phyloP scores from a whole-genome alignment of 805 yeast genomes.

The Dipodascus albidus region DNA sequence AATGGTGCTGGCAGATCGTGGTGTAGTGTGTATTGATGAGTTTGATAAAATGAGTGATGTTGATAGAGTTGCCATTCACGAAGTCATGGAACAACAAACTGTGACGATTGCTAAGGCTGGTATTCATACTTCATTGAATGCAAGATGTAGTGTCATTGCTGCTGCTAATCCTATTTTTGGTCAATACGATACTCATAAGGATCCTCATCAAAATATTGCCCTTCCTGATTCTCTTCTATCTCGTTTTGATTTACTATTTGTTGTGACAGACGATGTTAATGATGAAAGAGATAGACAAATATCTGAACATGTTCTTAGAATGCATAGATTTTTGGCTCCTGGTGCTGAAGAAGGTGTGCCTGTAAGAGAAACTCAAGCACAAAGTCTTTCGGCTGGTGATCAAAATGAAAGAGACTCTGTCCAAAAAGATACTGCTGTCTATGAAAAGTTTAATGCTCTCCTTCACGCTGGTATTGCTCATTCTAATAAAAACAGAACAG shows the following conservation, averaged over 20 bases:
- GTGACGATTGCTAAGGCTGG: slow-evolving; percentile 98
- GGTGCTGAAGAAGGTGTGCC: slow-evolving; percentile 93
- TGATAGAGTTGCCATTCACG: slow-evolving; percentile 97
- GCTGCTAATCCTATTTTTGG: slow-evolving; percentile 98
- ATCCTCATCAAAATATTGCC: slow-evolving; percentile 94
- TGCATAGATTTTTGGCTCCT: slow-evolving; percentile 81
- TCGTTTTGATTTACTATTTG: slow-evolving; percentile 90
- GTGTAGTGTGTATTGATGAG: slow-evolving; percentile 96
- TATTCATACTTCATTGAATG: slow-evolving; percentile 90
- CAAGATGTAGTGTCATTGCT: slow-evolving; percentile 92
- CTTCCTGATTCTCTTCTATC: slow-evolving; percentile 92
- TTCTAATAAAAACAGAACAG: slow-evolving; percentile 26
- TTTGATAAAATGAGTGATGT: slow-evolving; percentile 96
- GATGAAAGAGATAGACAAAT: slow-evolving; percentile 75
- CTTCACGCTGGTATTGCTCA: slow-evolving; percentile 66
- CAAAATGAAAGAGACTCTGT: slow-evolving; percentile 35
- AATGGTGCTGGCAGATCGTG: slow-evolving; percentile 96
- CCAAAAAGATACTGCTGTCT: slow-evolving; percentile 39
- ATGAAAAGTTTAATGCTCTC: slow-evolving; percentile 70
- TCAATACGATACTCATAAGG: slow-evolving; percentile 89
- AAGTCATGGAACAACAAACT: slow-evolving; percentile 99
- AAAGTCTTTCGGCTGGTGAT: slow-evolving; percentile 76
- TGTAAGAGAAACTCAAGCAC: slow-evolving; percentile 59
- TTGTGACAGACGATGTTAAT: slow-evolving; percentile 90
- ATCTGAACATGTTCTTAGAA: slow-evolving; percentile 87